Evolutionary conservation across 345 rosid species (phyloP).

Genomic region (Passiflora organensis): DNA sequence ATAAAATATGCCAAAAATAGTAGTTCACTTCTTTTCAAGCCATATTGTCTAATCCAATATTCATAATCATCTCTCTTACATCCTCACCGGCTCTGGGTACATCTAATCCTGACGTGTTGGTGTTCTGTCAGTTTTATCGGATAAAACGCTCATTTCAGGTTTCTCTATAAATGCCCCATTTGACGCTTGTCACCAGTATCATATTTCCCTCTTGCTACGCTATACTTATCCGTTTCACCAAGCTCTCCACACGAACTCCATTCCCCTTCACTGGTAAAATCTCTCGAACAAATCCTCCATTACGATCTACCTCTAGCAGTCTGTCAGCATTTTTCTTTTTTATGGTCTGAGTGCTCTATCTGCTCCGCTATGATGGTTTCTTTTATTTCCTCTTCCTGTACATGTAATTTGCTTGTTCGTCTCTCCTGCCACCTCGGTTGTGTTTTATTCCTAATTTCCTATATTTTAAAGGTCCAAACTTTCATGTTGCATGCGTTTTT

Average conservation of each 20-base stretch:
- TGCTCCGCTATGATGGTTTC: background rate
- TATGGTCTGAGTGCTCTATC: background rate
- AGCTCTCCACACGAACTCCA: background rate
- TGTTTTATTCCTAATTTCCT: background rate
- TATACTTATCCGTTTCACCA: background rate
- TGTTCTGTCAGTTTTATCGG: slow-evolving; percentile 27
- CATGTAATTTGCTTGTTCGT: background rate
- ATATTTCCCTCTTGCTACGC: background rate
- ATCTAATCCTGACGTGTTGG: slow-evolving; percentile 30
- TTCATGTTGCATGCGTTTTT: background rate
- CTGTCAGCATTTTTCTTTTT: background rate
- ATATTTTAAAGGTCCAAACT: background rate
- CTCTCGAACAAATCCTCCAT: background rate
- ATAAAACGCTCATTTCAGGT: background rate
- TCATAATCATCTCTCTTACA: background rate
- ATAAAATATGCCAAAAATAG: background rate
- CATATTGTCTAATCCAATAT: background rate
- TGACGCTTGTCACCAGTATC: background rate
- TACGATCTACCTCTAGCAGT: background rate
- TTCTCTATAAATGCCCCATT: slow-evolving; percentile 6
- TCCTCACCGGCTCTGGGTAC: background rate
- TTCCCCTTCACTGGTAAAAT: background rate
- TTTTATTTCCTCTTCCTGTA: background rate
- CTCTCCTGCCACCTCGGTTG: background rate
- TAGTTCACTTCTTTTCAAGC: background rate